phyloP scores from a whole-genome alignment of 345 rosid species.

The Raphanus raphanistrum region DNA sequence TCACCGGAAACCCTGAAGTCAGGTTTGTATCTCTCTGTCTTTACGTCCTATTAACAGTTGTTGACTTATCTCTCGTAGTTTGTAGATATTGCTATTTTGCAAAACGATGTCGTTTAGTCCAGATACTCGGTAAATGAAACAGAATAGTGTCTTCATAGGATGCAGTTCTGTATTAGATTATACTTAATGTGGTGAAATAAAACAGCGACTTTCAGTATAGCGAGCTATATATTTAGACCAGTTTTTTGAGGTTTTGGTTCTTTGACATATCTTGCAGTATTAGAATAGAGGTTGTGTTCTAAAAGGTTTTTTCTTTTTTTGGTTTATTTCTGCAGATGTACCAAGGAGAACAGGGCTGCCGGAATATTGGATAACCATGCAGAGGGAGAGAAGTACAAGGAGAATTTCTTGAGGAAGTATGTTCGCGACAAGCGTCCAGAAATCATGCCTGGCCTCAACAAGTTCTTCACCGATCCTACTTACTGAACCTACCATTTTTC shows the following conservation, averaged over 20 bases:
- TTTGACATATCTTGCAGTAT: not conserved
- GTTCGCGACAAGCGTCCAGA: constrained; percentile 77
- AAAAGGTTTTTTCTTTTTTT: not conserved
- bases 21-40: constrained; percentile 49
- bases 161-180: not conserved
- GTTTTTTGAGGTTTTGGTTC: not conserved
- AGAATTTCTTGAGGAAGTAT: constrained; percentile 68
- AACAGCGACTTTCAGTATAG: not conserved
- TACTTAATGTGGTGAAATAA: not conserved
- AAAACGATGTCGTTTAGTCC: constrained; percentile 8
- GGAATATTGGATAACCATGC: constrained; percentile 84
- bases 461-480: constrained; percentile 81
- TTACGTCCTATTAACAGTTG: not conserved
- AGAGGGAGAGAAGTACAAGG: constrained; percentile 82
- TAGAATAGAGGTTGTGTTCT: not conserved
- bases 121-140: not conserved
- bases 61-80: not conserved
- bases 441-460: constrained; percentile 89
- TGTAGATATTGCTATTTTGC: not conserved
- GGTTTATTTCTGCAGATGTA: constrained; percentile 32
- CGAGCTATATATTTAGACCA: not conserved
- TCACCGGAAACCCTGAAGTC: constrained; percentile 96
- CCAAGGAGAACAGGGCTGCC: constrained; percentile 83
- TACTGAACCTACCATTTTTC: constrained; percentile 21
- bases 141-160: not conserved